phyloP scores from a whole-genome alignment of 1,139 yeast genomes.

The Kurtzmaniella quercitrusa region DNA sequence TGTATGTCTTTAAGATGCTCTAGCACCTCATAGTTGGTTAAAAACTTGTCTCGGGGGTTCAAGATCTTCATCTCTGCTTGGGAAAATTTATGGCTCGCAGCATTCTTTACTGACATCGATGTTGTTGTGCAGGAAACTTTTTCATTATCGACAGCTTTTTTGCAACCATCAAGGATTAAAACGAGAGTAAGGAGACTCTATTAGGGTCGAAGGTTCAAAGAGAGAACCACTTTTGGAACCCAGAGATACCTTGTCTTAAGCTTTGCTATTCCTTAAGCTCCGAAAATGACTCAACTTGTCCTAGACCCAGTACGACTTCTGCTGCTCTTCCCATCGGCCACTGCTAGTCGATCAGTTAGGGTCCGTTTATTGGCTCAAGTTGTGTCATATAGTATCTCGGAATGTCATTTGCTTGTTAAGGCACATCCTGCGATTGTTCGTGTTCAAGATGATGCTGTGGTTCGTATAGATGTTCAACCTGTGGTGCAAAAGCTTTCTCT shows the following conservation, averaged over 20 bases:
- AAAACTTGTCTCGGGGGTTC: slow-evolving; percentile 53
- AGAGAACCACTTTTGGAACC: no score
- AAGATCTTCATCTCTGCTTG: slow-evolving; percentile 32
- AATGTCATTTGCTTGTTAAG: slow-evolving; percentile 10
- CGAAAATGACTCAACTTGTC: slow-evolving; percentile 25
- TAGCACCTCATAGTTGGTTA: slow-evolving; percentile 71
- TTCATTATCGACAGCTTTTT: neutral
- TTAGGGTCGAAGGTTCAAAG: no score
- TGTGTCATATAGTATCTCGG: slow-evolving; percentile 13
- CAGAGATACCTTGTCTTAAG: no score
- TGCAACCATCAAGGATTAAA: neutral
- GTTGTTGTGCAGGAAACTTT: neutral
- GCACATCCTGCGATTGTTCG: slow-evolving; percentile 12
- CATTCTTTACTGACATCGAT: neutral
- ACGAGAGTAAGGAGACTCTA: neutral
- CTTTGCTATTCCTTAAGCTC: no score
- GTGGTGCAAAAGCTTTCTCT: neutral
- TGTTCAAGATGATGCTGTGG: slow-evolving; percentile 1
- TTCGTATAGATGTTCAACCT: neutral
- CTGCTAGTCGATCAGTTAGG: slow-evolving; percentile 16
- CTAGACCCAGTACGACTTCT: slow-evolving; percentile 23
- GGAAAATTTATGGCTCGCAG: neutral
- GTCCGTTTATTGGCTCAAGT: slow-evolving; percentile 32
- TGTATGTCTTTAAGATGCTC: slow-evolving; percentile 56
- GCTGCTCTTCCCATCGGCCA: slow-evolving; percentile 20